phyloP scores from a whole-genome alignment of 148 eudicot genomes.

The Cornus controversa region DNA sequence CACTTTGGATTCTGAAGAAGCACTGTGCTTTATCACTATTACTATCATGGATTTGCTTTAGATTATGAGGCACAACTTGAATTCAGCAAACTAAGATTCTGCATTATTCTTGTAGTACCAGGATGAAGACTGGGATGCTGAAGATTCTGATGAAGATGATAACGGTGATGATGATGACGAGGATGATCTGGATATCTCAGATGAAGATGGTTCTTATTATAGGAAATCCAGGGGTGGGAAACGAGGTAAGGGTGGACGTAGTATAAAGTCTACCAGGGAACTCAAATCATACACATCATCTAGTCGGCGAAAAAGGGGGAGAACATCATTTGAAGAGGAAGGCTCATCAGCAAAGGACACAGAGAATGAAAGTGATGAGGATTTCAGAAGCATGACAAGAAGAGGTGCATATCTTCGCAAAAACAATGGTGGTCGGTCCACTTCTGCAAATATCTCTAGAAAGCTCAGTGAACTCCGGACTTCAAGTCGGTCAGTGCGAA shows the following conservation, averaged over 20 bases:
- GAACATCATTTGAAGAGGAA: constrained; percentile 57
- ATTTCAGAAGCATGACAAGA: constrained; percentile 39
- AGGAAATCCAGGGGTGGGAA: constrained; percentile 59
- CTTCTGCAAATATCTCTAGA: constrained; percentile 27
- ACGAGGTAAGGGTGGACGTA: constrained; percentile 50
- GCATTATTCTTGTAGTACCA: constrained; percentile 25
- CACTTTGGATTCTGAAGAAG: neutral
- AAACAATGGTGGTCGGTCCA: constrained; percentile 41
- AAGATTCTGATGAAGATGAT: constrained; percentile 69
- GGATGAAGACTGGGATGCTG: constrained; percentile 90
- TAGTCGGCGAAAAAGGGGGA: constrained; percentile 55
- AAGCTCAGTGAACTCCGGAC: constrained; percentile 65
- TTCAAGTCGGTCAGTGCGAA: constrained; percentile 76
- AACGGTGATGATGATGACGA: constrained; percentile 68
- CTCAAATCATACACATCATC: constrained; percentile 40
- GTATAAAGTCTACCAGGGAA: constrained; percentile 49
- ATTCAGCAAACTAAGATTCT: constrained; percentile 6
- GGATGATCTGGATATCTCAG: constrained; percentile 63
- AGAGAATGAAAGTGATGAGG: constrained; percentile 70
- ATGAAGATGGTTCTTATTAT: constrained; percentile 53
- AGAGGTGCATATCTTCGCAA: constrained; percentile 45
- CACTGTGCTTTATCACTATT: neutral
- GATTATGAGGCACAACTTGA: neutral
- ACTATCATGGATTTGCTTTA: neutral
- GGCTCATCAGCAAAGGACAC: constrained; percentile 76